Evolutionary conservation across 108 stramenopile species (phyloP), one percentile per base, ranked within the genome.

Genomic region (Phaeodactylum tricornutum): DNA sequence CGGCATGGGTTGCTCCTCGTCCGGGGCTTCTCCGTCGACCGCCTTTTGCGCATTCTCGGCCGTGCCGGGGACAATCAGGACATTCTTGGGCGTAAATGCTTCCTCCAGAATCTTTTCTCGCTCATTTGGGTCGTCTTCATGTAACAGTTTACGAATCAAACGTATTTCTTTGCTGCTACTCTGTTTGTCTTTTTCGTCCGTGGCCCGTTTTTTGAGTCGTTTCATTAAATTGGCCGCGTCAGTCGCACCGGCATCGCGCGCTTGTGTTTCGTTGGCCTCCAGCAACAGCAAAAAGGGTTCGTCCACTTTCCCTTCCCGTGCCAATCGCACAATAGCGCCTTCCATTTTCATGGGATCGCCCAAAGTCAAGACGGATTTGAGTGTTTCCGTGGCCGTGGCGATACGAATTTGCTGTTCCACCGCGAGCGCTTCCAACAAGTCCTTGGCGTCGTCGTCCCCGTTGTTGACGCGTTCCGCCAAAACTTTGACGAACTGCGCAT

Each of bases 281-380:
- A 92, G 58, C 41, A 92, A 64, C 15, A 83, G 57, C 17, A 92
- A 58, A 50, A 92, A 83, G 0, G 83, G 64, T 53, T 85, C 85
- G 58, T 92, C 90, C 41, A 87, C 61, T 28, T 70, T 71, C 28
- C 81, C 84, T 46, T 83, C 81, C 36, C 69, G 67, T 15, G 67
- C 81, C 47, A 87, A 49, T 55, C 72, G 78, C 26, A 91, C 68
- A 37, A 91, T 78, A 20, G 71, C 75, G 7, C 89, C 89, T 59
- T 86, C 84, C 89, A 91, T 91, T 31, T 71, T 69, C 77, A 73
- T 78, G n/a, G 84, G 88, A 21, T 86, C 84, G 17, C 89, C 84
- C 51, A 72, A 38, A 21, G 81, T 59, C 17, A 86, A 62, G 20
- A 91, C 77, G 9, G 45, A 41, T 47, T 79, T 84, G 16, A 86